phyloP scores from a whole-genome alignment of 495 filamentous ascomycete genomes.

The Penicillium nucicola region DNA sequence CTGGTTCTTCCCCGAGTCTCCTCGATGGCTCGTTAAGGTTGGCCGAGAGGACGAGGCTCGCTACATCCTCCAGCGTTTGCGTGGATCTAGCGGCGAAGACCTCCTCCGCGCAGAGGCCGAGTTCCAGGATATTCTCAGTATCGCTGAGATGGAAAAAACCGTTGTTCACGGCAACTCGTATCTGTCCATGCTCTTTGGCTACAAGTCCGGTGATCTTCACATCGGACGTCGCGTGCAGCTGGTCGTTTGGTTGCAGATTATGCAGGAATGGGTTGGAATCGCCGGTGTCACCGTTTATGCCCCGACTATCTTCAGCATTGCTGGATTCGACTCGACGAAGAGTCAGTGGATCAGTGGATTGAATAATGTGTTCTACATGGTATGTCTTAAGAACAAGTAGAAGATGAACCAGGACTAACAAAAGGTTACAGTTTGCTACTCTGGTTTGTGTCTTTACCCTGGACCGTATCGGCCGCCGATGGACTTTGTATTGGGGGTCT shows the following conservation, averaged over 20 bases:
- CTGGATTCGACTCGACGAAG: constrained; percentile 57
- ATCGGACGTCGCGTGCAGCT: constrained; percentile 64
- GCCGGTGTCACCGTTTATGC: constrained; percentile 67
- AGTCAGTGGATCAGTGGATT: constrained; percentile 67
- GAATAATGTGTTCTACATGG: constrained; percentile 64
- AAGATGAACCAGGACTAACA: neutral
- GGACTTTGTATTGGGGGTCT: constrained; percentile 67
- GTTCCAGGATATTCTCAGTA: constrained; percentile 59
- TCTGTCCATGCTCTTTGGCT: constrained; percentile 60
- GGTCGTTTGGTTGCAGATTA: constrained; percentile 69
- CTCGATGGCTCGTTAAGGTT: constrained; percentile 62
- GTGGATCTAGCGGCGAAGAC: constrained; percentile 56
- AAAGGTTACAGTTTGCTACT: constrained; percentile 44
- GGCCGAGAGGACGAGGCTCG: constrained; percentile 60
- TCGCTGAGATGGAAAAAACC: constrained; percentile 54
- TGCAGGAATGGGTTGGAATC: constrained; percentile 74
- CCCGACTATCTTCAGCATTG: constrained; percentile 65
- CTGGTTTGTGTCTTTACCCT: constrained; percentile 67
- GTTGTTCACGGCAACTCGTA: constrained; percentile 53
- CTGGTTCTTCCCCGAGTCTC: constrained; percentile 66
- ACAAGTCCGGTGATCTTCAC: constrained; percentile 60
- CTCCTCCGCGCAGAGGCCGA: constrained; percentile 54
- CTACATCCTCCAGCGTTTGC: constrained; percentile 59
- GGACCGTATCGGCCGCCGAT: constrained; percentile 65
- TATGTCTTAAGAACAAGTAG: constrained; percentile 7